A percentile compares a stretch with the other conserved stretches of the same genome.
Evolutionary conservation across 148 eudicot genomes (phyloP).

Genomic region (Chenopodium suecicum): DNA sequence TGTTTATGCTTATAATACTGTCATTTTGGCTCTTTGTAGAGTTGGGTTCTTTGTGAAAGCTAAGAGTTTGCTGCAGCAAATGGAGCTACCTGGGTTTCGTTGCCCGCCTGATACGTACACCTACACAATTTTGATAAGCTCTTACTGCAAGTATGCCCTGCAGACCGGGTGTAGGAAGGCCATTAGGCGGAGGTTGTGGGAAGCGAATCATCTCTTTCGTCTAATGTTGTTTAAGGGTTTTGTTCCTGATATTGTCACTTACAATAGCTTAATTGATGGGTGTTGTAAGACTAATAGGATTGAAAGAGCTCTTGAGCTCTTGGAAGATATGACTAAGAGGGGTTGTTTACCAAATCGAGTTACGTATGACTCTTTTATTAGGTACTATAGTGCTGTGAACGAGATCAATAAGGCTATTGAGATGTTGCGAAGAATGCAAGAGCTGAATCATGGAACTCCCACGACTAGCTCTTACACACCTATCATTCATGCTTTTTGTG

Average conservation of each 20-base stretch:
- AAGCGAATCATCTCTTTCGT: conserved; percentile 82
- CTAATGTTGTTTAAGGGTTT: conserved; percentile 79
- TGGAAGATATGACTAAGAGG: conserved; percentile 66
- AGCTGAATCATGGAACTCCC: conserved; percentile 53
- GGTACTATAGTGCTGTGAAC: conserved; percentile 71
- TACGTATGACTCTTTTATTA: conserved; percentile 75
- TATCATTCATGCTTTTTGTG: conserved; percentile 72
- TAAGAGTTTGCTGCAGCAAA: conserved; percentile 62
- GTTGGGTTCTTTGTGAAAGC: conserved; percentile 74
- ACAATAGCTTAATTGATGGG: conserved; percentile 80
- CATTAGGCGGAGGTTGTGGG: conserved; percentile 72
- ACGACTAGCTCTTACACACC: conserved; percentile 78
- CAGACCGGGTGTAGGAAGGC: conserved; percentile 80
- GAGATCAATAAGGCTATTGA: conserved; percentile 71
- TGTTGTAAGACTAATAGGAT: conserved; percentile 89
- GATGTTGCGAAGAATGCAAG: conserved; percentile 67
- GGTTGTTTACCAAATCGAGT: conserved; percentile 67
- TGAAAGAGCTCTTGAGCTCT: conserved; percentile 73
- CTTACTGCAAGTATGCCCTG: conserved; percentile 64
- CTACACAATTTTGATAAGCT: conserved; percentile 73
- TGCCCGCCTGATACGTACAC: conserved; percentile 78
- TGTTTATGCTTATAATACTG: conserved; percentile 69
- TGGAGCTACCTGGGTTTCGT: conserved; percentile 83
- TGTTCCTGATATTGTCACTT: conserved; percentile 83
- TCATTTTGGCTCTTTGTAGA: conserved; percentile 68